phyloP scores from a whole-genome alignment of 306 rosid species.

The Cotoneaster glaucophyllus region DNA sequence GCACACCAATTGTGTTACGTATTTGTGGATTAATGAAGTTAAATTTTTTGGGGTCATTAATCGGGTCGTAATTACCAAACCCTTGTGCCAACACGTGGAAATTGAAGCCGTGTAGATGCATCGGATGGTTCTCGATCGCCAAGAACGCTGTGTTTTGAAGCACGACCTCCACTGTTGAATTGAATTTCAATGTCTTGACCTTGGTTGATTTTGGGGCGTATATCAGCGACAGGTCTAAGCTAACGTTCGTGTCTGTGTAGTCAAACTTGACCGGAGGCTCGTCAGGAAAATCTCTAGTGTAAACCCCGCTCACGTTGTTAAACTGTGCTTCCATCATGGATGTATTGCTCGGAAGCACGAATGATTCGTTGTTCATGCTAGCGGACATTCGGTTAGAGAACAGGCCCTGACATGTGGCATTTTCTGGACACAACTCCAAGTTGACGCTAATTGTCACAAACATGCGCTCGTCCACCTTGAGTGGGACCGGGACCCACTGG shows the following conservation, averaged over 20 bases:
- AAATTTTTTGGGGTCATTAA: conserved; percentile 20
- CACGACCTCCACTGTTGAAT: conserved; percentile 50
- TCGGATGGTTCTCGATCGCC: conserved; percentile 39
- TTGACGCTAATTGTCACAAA: conserved; percentile 36
- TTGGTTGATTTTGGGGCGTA: conserved; percentile 49
- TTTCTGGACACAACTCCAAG: conserved; percentile 17
- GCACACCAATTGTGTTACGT: conserved; percentile 60
- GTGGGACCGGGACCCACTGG: conserved; percentile 49
- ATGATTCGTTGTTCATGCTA: conserved; percentile 70
- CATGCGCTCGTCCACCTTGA: conserved; percentile 41
- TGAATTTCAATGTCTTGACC: conserved; percentile 47
- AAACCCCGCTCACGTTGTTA: conserved; percentile 19
- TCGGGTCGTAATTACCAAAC: conserved; percentile 43
- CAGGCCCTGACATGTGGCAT: conserved; percentile 26
- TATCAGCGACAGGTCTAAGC: not conserved
- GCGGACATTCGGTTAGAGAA: conserved; percentile 23
- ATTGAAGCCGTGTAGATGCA: conserved; percentile 59
- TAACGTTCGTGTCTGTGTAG: conserved; percentile 19
- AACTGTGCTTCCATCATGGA: conserved; percentile 49
- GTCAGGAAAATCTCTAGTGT: conserved; percentile 45
- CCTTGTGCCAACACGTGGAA: conserved; percentile 65
- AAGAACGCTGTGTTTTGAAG: conserved; percentile 41
- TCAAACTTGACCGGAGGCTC: conserved; percentile 30
- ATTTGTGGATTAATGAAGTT: conserved; percentile 51
- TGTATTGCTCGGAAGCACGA: conserved; percentile 26